Percentiles rank a stretch among this genome's conserved stretches.
These are phyloP conservation scores for Schwanniomyces sp. DNA, from an alignment of 805 yeast genomes.

Conservation along the genomic window DNA sequence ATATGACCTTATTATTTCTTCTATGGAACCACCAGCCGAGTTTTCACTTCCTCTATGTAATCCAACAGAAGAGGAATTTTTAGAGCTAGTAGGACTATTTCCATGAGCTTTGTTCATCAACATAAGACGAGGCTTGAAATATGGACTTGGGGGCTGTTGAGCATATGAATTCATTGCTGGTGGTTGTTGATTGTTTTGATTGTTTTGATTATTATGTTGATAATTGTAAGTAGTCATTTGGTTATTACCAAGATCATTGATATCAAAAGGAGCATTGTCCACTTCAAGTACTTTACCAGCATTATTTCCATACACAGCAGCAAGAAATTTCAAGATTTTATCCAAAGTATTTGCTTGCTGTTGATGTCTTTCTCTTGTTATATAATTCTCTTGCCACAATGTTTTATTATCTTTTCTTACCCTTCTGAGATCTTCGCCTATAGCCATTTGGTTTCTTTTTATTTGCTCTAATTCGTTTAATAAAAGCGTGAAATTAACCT, in stretches of 20 bases:
- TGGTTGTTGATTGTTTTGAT: constrained; percentile 5
- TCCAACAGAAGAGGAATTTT: constrained; percentile 1
- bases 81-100: constrained; percentile 12
- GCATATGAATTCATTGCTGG: constrained; percentile 3
- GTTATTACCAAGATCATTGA: constrained; percentile 10
- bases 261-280: constrained; percentile 18
- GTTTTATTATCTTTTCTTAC: constrained; percentile 85
- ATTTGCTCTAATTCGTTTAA: constrained; percentile 73
- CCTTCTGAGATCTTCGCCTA: constrained; percentile 81
- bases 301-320: constrained; percentile 70
- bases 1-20: constrained; percentile 29
- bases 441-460: constrained; percentile 74
- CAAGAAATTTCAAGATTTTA: constrained; percentile 81
- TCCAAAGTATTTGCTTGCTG: constrained; percentile 86
- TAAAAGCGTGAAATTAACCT: constrained; percentile 51
- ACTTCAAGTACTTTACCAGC: constrained; percentile 50
- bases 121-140: constrained; percentile 38
- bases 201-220: constrained; percentile 4
- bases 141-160: constrained; percentile 15
- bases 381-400: constrained; percentile 85
- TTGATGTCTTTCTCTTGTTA: constrained; percentile 81
- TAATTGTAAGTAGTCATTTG: constrained; percentile 20
- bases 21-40: constrained; percentile 15
- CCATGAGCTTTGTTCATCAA: constrained; percentile 38
- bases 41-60: constrained; percentile 6